Evolutionary conservation across 1,139 yeast species (phyloP), one percentile per base, ranked within the genome.

Genomic region (Pichia sp.): DNA sequence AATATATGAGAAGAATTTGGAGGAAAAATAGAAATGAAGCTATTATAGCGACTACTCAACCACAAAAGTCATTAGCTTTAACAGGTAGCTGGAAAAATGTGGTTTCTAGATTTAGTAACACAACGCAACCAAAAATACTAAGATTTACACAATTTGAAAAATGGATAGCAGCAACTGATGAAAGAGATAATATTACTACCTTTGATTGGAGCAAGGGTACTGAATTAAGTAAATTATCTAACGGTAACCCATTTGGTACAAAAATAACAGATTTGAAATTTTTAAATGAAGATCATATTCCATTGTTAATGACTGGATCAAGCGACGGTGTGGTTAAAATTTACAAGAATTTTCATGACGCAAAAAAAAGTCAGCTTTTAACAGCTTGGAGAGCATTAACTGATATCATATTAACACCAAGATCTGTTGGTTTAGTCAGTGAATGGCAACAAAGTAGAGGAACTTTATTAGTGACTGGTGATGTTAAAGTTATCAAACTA

Each of bases 391-490:
- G 97, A 61, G 97, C 96, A 0, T 70, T 92, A 47, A 82, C 95
- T 0, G 97, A 92, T 62, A 70, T 90, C 55, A 66, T 87, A 30
- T 68, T 85, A 32, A 84, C 96, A 0, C 85, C 92, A 22, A 78
- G 86, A 55, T 82, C 92, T 43, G 79, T 89, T 23, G 96, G 97
- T 3, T 69, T 94, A 43, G 76, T 89, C 32, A 80, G 92, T 6
- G 97, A 92, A 57, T 92, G 99, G 98, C 97, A 90, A 60, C 99
- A 92, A 61, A 83, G 94, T 40, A 71, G 97, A 52, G 99, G 99
- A 0, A 80, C 96, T 1, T 68, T 92, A 37, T 67, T 92, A 44
- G 96, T 87, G 1, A 90, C 96, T 43, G 99, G 99, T 40, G 98
- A 92, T 68, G 96, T 87, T 10, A 87, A 90, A 54, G 81, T 89